phyloP scores from a whole-genome alignment of 495 filamentous ascomycete genomes.

The Xeromyces bisporus region DNA sequence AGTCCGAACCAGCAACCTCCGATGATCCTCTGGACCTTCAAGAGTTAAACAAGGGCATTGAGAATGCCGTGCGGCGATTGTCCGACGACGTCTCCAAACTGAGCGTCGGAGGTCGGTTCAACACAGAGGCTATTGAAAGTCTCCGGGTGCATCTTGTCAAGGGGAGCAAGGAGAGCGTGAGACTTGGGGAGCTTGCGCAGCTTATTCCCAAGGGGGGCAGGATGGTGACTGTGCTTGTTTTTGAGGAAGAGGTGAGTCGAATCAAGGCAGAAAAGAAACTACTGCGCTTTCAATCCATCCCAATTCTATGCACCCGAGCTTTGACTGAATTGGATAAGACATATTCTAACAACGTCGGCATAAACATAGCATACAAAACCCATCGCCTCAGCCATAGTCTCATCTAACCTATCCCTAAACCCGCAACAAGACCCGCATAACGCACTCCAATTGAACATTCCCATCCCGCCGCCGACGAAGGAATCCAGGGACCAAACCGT shows the following conservation, averaged over 20 bases:
- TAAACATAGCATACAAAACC: conserved; percentile 45
- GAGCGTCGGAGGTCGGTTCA: conserved; percentile 48
- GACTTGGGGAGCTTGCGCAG: conserved; percentile 56
- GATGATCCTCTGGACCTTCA: conserved; percentile 54
- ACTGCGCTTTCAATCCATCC: too few species aligned
- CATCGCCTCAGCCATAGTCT: conserved; percentile 51
- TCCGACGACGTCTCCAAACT: conserved; percentile 49
- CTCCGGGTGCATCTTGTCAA: conserved; percentile 45
- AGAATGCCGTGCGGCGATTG: conserved; percentile 36
- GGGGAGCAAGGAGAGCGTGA: conserved; percentile 28
- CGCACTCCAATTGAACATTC: conserved; percentile 51
- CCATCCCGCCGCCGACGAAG: conserved; percentile 50
- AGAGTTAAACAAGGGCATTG: conserved; percentile 42
- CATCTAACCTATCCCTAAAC: conserved; percentile 50
- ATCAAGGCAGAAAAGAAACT: too few species aligned
- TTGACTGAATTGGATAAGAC: too few species aligned
- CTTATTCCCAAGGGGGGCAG: conserved; percentile 57
- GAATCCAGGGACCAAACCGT: conserved; percentile 39
- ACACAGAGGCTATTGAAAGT: conserved; percentile 46
- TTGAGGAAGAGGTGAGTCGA: conserved; percentile 39
- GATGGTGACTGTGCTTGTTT: conserved; percentile 45
- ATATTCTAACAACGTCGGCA: too few species aligned
- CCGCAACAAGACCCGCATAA: conserved; percentile 55
- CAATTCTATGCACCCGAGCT: too few species aligned
- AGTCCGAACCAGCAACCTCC: too few species aligned